Base-by-base conservation (phyloP, 805 yeast species). In the Barnettozyma californica region DNA sequence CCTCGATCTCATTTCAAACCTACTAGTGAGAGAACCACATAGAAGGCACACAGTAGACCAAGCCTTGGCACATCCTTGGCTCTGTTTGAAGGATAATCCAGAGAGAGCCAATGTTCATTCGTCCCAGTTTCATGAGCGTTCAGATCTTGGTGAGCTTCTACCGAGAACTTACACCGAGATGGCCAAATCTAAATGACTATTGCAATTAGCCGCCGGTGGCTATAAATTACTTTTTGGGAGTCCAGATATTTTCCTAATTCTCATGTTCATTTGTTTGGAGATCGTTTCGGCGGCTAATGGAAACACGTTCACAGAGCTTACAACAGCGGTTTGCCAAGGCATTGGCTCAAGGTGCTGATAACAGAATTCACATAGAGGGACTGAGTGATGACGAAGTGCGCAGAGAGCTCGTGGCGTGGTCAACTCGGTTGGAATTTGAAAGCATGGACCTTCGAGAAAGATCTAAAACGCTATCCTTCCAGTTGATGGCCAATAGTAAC, bases 41-140 rank as follows among this genome's bases (percentile, higher is more conserved):
- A 76, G 78, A 49, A 72, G 99, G 51, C 90, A 89, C 29, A 78
- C 84, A 49, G 96, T 97, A 1, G 74, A 87, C 47, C 90, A 89
- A 57, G 84, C 92, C 76, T 75, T 92, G 43, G 73, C 69, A 29
- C 99, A 94, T 69, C 95, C 96, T 1, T 92, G 98, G 98, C 76
- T 89, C 51, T 62, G 53, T 11, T 27, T 14, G 18, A 18, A 29
- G 11, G n/a, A 20, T 20, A 21, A 48, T 39, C 18, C 14, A 13
- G 33, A 29, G 8, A 29, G 6, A 29, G 4, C 33, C n/a, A 7
- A 5, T 14, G 33, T 13, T 29, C 8, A 29, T 13, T 14, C 33
- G 14, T 11, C 33, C 7, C 33, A 29, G 16, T 13, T 38, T 39
- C 33, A 41, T n/a, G 16, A 35, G 35, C 29, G 16, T n/a, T 23